These are phyloP conservation scores for Cucumis cinereus DNA, from an alignment of 306 rosid genomes.

Conservation along the genomic window DNA sequence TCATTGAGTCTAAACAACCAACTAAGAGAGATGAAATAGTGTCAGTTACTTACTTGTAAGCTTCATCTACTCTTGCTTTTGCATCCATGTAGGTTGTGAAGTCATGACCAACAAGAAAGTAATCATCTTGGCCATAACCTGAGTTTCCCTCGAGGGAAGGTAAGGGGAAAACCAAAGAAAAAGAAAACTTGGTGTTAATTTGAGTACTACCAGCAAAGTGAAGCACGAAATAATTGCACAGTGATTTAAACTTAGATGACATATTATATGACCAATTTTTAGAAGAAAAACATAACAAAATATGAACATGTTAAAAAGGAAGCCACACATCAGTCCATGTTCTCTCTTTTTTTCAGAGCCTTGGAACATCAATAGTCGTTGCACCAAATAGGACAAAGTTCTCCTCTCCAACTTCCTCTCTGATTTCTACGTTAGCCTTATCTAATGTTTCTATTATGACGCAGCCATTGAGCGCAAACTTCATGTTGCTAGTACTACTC, in stretches of 20 bases:
- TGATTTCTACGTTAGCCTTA: slow-evolving; percentile 92
- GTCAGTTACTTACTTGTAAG: slow-evolving; percentile 49
- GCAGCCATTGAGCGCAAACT: slow-evolving; percentile 89
- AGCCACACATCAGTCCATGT: slow-evolving; percentile 52
- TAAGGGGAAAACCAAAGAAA: too few species aligned
- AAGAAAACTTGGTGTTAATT: not conserved
- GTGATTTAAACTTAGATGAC: not conserved
- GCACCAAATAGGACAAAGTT: slow-evolving; percentile 94
- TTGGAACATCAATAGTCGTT: slow-evolving; percentile 78
- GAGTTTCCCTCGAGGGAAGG: slow-evolving; percentile 75
- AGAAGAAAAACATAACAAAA: not conserved
- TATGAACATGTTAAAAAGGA: slow-evolving; percentile 2
- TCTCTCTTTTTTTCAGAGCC: slow-evolving; percentile 82
- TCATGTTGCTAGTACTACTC: slow-evolving; percentile 99
- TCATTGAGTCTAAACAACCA: not conserved
- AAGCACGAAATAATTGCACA: not conserved
- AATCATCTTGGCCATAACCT: slow-evolving; percentile 87
- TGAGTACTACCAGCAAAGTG: not conserved
- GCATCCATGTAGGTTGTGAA: slow-evolving; percentile 85
- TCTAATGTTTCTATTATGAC: slow-evolving; percentile 89
- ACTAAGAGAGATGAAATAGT: not conserved
- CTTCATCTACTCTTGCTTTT: slow-evolving; percentile 78
- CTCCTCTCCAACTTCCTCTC: slow-evolving; percentile 78
- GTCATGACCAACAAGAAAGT: slow-evolving; percentile 91
- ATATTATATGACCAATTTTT: not conserved